Percentiles rank a stretch among this genome's conserved stretches.
Evolutionary conservation across 164 flowering plant genomes (phyloP).

Genomic region (Stephania cephalantha): DNA sequence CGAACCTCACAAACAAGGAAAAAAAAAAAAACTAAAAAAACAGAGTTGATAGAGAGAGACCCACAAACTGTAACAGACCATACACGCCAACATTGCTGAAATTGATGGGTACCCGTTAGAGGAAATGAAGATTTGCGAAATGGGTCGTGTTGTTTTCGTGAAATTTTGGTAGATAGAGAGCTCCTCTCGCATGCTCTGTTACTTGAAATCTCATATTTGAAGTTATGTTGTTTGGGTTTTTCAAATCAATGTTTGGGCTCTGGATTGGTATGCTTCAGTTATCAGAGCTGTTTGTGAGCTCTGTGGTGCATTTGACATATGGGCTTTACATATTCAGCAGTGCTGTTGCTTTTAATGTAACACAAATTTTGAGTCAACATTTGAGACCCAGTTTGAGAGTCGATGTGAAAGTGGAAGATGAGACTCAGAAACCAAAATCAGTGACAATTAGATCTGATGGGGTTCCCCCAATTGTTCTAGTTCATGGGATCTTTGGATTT

Average conservation of each 20-base stretch:
- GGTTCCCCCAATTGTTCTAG: slow-evolving; percentile 84
- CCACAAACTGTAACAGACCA: not conserved
- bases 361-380: slow-evolving; percentile 44
- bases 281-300: slow-evolving; percentile 68
- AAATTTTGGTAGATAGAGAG: not conserved
- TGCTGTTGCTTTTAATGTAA: slow-evolving; percentile 78
- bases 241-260: slow-evolving; percentile 39
- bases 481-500: slow-evolving; percentile 98
- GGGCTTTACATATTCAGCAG: slow-evolving; percentile 89
- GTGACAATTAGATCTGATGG: slow-evolving; percentile 13
- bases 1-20: not conserved
- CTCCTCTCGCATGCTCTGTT: too few relatives aligned
- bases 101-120: not conserved
- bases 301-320: slow-evolving; percentile 70
- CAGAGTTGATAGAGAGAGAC: not conserved
- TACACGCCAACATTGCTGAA: not conserved
- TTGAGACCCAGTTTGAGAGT: slow-evolving; percentile 33
- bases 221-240: not conserved
- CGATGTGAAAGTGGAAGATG: slow-evolving; percentile 20
- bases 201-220: not conserved
- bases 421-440: not conserved
- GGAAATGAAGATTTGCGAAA: not conserved
- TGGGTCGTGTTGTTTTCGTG: not conserved
- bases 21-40: too few relatives aligned
- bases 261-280: slow-evolving; percentile 47